Base-by-base conservation (phyloP, 768 basidiomycete genomes). In the Rhodotorula graminis region DNA sequence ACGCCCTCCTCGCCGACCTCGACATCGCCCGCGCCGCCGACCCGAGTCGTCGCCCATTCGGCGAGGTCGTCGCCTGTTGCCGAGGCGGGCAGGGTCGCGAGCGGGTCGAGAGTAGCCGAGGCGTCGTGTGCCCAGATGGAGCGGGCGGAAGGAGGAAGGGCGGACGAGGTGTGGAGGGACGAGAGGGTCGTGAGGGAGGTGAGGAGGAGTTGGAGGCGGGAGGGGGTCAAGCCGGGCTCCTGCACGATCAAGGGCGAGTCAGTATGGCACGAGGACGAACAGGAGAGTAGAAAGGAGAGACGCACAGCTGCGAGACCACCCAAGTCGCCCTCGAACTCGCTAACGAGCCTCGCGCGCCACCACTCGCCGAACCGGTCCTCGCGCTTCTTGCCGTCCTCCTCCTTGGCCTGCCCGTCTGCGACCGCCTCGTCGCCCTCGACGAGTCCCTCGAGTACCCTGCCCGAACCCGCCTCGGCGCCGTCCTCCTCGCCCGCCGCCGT, bases 181-280 rank as follows among this genome's bases (percentile, higher is more conserved):
- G 74, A 75, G 50, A 75, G 74, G 42, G 74, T 66, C n/a, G 74
- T 75, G 46, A 75, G 74, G 12, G 74, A 75, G 31, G 74, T 67
- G 19, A 75, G 65, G 42, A 75, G 71, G 44, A 75, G 74, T 9
- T 61, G 40, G 29, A 75, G 74, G 37, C 74, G 74, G 1, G 74
- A 69, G 18, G 67, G 64, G 2, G 67, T 72, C 19, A 75, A 65
- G 53, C 70, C 74, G 23, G 74, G 74, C 60, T 75, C 74, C 74
- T 75, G 57, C 25, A 21, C 1, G 25, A 25, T 29, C 11, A 19
- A 0, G 37, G 2, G 6, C 4, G 37, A 37, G 37, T 44, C 29
- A 65, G 63, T 12, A 2, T 18, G 44, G 15, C 18, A 18, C 44
- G 44, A 46, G 6, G 14, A 10, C 40, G 53, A 18, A 23, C 0